These are phyloP conservation scores for Suhomyces faveliae DNA, from an alignment of 805 yeast genomes.

Conservation along the genomic window DNA sequence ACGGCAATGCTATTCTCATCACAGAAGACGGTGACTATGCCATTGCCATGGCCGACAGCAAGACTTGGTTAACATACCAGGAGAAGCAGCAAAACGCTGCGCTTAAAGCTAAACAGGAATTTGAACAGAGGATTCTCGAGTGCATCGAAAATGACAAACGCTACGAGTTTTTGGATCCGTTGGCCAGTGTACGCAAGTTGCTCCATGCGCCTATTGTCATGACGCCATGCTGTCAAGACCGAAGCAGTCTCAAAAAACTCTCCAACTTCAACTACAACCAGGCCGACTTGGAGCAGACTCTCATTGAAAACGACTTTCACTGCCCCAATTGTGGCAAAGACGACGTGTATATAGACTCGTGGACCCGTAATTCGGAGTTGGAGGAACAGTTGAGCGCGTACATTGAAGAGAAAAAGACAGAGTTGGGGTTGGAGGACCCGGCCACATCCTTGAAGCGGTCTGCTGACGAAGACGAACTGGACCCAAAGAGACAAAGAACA, in stretches of 20 bases:
- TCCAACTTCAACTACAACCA: slow-evolving; percentile 41
- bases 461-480: slow-evolving; percentile 18
- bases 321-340: slow-evolving; percentile 84
- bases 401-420: slow-evolving; percentile 33
- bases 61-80: slow-evolving; percentile 86
- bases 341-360: slow-evolving; percentile 73
- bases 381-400: slow-evolving; percentile 54
- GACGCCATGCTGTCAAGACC: slow-evolving; percentile 76
- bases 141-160: slow-evolving; percentile 30
- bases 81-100: slow-evolving; percentile 56
- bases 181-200: slow-evolving; percentile 46
- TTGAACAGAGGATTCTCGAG: slow-evolving; percentile 38
- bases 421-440: slow-evolving; percentile 38
- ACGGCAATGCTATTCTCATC: slow-evolving; percentile 67
- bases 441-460: slow-evolving; percentile 17
- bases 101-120: slow-evolving; percentile 51
- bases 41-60: slow-evolving; percentile 90
- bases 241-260: slow-evolving; percentile 55
- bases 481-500: slow-evolving; percentile 27
- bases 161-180: slow-evolving; percentile 63
- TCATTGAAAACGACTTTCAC: slow-evolving; percentile 80
- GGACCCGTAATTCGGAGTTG: slow-evolving; percentile 61
- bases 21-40: slow-evolving; percentile 96
- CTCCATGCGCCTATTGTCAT: slow-evolving; percentile 65
- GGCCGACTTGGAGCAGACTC: slow-evolving; percentile 38